These are phyloP conservation scores for Metrosideros polymorpha DNA, from an alignment of 441 rosid genomes.

Conservation along the genomic window DNA sequence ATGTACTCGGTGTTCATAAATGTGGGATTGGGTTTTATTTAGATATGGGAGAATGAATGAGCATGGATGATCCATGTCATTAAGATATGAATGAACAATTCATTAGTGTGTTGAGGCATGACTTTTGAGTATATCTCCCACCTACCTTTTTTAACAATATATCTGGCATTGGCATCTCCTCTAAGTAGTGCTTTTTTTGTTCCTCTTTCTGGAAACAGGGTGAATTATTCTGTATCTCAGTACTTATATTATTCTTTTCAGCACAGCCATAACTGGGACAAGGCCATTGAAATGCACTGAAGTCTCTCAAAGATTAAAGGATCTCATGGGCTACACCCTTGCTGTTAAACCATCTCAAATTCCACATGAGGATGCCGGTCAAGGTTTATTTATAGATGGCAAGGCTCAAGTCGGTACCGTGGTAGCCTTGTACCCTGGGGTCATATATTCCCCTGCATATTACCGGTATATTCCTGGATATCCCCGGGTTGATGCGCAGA, in stretches of 20 bases:
- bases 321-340: slow-evolving; percentile 51
- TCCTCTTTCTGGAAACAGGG: neutral
- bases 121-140: neutral
- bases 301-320: slow-evolving; percentile 53
- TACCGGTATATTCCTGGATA: slow-evolving; percentile 74
- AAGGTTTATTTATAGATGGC: slow-evolving; percentile 66
- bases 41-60: neutral
- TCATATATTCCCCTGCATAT: slow-evolving; percentile 57
- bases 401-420: slow-evolving; percentile 72
- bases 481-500: slow-evolving; percentile 55
- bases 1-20: neutral
- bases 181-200: neutral
- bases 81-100: neutral
- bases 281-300: slow-evolving; percentile 38
- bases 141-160: neutral
- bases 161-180: neutral
- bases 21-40: neutral
- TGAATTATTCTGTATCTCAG: slow-evolving; percentile 3
- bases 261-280: slow-evolving; percentile 67
- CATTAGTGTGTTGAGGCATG: neutral
- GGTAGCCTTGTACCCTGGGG: slow-evolving; percentile 78
- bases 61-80: neutral
- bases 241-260: slow-evolving; percentile 36
- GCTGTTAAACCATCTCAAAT: slow-evolving; percentile 53
- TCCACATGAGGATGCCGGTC: slow-evolving; percentile 66